These are phyloP conservation scores for Brettanomyces naardenensis DNA, from an alignment of 805 yeast species.

Conservation along the genomic window DNA sequence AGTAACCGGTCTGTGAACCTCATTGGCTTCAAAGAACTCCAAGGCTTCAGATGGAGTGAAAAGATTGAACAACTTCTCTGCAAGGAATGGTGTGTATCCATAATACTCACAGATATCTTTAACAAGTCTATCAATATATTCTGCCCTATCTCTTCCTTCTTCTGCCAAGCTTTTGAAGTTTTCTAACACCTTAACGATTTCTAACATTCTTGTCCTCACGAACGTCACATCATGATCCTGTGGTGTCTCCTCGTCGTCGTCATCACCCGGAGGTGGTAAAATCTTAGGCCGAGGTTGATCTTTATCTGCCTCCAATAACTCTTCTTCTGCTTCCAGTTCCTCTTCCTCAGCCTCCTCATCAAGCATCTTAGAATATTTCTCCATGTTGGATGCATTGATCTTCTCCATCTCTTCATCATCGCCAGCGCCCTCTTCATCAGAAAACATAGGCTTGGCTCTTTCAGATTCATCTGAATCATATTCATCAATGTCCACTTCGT, in stretches of 20 bases:
- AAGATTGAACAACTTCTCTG: conserved; percentile 86
- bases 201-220: conserved; percentile 90
- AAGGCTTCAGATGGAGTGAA: conserved; percentile 94
- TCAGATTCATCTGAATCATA: conserved; percentile 51
- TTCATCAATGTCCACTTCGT: conserved; percentile 28
- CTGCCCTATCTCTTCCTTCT: conserved; percentile 79
- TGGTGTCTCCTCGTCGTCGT: conserved; percentile 34
- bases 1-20: conserved; percentile 91
- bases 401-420: conserved; percentile 59
- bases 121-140: conserved; percentile 69
- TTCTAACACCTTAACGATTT: conserved; percentile 88
- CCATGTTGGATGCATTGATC: conserved; percentile 78
- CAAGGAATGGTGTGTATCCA: conserved; percentile 86
- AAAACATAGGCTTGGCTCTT: conserved; percentile 64
- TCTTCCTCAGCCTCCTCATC: conserved; percentile 53
- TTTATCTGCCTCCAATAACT: conserved; percentile 48
- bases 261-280: conserved; percentile 65
- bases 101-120: conserved; percentile 88
- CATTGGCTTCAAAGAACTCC: conserved; percentile 98
- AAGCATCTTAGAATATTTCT: conserved; percentile 58
- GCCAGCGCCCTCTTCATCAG: conserved; percentile 62
- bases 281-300: conserved; percentile 69
- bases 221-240: conserved; percentile 59
- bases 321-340: conserved; percentile 56
- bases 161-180: conserved; percentile 78